These are phyloP conservation scores for Cytospora piceae DNA, from an alignment of 2,329 filamentous ascomycete species.

Conservation along the genomic window DNA sequence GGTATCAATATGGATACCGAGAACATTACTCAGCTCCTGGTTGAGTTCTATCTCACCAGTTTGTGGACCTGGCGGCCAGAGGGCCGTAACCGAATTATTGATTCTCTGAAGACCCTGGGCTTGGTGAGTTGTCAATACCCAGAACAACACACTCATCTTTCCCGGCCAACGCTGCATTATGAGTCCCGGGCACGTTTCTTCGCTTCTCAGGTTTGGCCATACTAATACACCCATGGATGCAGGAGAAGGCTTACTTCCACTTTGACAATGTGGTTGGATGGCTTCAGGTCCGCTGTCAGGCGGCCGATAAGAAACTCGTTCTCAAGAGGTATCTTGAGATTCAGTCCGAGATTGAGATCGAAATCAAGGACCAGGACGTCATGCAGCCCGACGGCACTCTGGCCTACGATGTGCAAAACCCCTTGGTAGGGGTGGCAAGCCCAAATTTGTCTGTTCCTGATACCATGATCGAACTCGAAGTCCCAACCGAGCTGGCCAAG, in stretches of 20 bases:
- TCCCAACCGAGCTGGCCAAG: not conserved
- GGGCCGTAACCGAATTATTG: conserved; percentile 33
- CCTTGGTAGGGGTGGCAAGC: not conserved
- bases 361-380: conserved; percentile 42
- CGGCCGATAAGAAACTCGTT: conserved; percentile 15
- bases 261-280: conserved; percentile 32
- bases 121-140: conserved; percentile 25
- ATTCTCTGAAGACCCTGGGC: conserved; percentile 26
- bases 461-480: conserved; percentile 1
- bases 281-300: conserved; percentile 21
- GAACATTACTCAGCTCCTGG: not conserved
- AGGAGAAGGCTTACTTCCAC: conserved; percentile 32
- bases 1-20: not conserved
- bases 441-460: too few species aligned
- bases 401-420: not conserved
- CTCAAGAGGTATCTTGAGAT: conserved; percentile 11
- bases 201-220: not conserved
- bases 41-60: conserved; percentile 35
- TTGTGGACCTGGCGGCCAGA: conserved; percentile 36
- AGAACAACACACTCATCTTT: not conserved
- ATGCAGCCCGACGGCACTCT: conserved; percentile 3
- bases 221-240: not conserved
- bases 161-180: not conserved
- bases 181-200: not conserved
- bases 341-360: conserved; percentile 13